Evolutionary conservation across 1,284 basidiomycete species (phyloP), one percentile per base, ranked within the genome.

Genomic region (Bjerkandera adusta): DNA sequence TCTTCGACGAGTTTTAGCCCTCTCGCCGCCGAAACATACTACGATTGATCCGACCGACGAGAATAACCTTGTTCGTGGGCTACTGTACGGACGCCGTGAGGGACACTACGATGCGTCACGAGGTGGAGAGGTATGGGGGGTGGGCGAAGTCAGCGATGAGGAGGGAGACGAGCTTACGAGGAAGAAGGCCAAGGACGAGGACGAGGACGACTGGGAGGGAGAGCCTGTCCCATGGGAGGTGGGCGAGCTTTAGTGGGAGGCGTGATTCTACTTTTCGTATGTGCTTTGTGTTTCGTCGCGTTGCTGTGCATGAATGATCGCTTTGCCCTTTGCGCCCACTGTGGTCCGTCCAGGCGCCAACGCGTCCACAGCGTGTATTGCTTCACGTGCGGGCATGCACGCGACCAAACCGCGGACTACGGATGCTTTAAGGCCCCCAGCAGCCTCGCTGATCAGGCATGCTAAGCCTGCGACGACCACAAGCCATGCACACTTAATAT

Each of bases 141-240:
- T 79, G 40, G 87, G 87, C n/a, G 85, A 89, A 64, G 70, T 68
- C 38, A 30, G 21, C 29, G 46, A 57, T 45, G 67, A 72, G 44
- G 68, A 63, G 30, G 64, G 64, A 30, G 54, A 47, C 10, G 70
- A 70, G 43, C 61, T 59, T n/a, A 57, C 57, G 18, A 8, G 20
- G 11, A 43, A 43, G 39, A 32, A 29, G 21, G 21, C 21, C 5
- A 47, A 48, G 47, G 53, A 51, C 32, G 80, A 78, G 45, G 73
- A 67, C 5, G 83, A 84, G 59, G 85, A 87, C 38, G 87, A 89
- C 52, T 89, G 87, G 87, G 86, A 89, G 63, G 81, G 83, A 21
- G 87, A 89, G 62, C 83, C 84, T 30, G 73, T 88, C 32, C 83
- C 86, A 50, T 89, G 86, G 86, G 84, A 84, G 64, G 72, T 77